Conservation (phyloP, 768 basidiomycete species). For the Leccinum longicurvipes region DNA sequence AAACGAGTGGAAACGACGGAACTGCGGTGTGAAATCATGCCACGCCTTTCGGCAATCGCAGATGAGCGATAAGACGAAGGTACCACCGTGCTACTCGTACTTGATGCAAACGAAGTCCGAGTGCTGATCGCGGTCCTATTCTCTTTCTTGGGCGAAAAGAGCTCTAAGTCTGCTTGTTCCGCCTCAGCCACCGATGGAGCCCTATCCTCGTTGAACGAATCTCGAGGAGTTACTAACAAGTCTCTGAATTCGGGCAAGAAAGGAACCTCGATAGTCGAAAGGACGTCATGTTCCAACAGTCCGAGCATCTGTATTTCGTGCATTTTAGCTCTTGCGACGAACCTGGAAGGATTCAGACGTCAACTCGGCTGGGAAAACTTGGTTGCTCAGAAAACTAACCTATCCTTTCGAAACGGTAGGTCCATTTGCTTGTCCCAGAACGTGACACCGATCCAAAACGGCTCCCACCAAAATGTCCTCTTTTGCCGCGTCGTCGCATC, state of each 20-base stretch:
- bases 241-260: conserved; percentile 52
- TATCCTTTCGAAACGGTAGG: conserved; percentile 73
- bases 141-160: conserved; percentile 54
- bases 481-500: conserved; percentile 38
- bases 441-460: conserved; percentile 77
- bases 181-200: conserved; percentile 53
- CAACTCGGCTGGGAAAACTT: background rate
- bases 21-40: conserved; percentile 42
- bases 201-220: conserved; percentile 33
- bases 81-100: conserved; percentile 35
- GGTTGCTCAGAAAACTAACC: conserved; percentile 39
- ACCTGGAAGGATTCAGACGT: conserved; percentile 46
- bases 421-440: conserved; percentile 91
- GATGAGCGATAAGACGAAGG: conserved; percentile 36
- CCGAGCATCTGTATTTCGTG: conserved; percentile 96
- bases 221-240: conserved; percentile 30
- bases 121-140: conserved; percentile 26
- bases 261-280: conserved; percentile 86
- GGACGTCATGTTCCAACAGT: conserved; percentile 84
- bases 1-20: conserved; percentile 49
- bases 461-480: conserved; percentile 84
- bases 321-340: conserved; percentile 94
- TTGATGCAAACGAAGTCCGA: conserved; percentile 42
- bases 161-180: conserved; percentile 69
- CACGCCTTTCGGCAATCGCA: conserved; percentile 37